Percentiles rank a stretch among this genome's conserved stretches.
phyloP scores from a whole-genome alignment of 805 yeast genomes.

The Kazachstania taianensis region DNA sequence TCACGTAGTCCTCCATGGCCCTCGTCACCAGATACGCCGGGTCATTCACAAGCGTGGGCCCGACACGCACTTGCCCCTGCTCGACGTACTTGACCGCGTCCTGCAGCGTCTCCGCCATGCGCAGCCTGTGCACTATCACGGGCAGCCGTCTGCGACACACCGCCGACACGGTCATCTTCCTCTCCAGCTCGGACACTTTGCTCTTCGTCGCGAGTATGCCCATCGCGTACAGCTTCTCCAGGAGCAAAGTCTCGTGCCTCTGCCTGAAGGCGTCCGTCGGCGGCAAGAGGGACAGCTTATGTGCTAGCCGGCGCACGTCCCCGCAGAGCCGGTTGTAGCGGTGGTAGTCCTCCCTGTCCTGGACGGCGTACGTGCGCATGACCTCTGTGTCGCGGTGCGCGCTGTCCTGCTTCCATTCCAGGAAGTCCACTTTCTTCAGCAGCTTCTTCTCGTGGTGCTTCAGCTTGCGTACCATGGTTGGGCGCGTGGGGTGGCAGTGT shows the following conservation, averaged over 20 bases:
- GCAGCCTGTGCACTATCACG: conserved; percentile 86
- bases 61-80: conserved; percentile 96
- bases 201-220: conserved; percentile 83
- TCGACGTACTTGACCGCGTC: conserved; percentile 91
- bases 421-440: conserved; percentile 89
- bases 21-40: conserved; percentile 91
- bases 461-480: conserved; percentile 67
- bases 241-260: conserved; percentile 76
- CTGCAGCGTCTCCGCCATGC: conserved; percentile 81
- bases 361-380: conserved; percentile 88
- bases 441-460: conserved; percentile 94
- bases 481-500: no score
- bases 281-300: conserved; percentile 72
- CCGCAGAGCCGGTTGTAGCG: conserved; percentile 92
- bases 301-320: conserved; percentile 76
- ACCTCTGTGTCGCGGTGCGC: conserved; percentile 95
- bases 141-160: conserved; percentile 86
- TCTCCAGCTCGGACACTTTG: conserved; percentile 85
- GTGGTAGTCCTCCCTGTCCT: conserved; percentile 91
- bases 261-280: conserved; percentile 80
- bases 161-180: conserved; percentile 85
- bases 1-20: conserved; percentile 89
- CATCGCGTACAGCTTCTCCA: conserved; percentile 82
- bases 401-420: conserved; percentile 94
- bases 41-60: conserved; percentile 91